Base-by-base conservation (phyloP, 2,329 filamentous ascomycete genomes). In the Aspergillus pseudoviridinutans region DNA sequence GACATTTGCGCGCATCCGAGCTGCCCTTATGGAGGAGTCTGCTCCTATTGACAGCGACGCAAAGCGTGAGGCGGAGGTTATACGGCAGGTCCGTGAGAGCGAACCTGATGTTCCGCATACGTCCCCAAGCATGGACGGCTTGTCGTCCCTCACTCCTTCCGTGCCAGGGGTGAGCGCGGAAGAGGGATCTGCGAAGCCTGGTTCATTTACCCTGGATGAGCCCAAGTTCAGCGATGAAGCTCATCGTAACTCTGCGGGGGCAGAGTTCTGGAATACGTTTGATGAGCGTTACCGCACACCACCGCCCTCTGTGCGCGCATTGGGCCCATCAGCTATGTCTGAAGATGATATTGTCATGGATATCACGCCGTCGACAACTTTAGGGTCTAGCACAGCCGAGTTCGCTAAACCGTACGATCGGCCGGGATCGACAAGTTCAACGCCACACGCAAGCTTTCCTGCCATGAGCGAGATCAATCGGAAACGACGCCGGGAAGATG, bases 51-150 rank as follows among this genome's bases (percentile, higher is more conserved):
- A 99, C 66, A 88, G 89, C 46, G 94, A 99, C 73, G 87, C 91
- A 57, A 87, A 90, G 53, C 88, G 92, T 42, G 94, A 99, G 78
- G 92, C 93, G 41, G 93, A 97, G 74, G 94, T 97, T 4, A 91
- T 99, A 61, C 90, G 91, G 52, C 94, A 97, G 74, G 92, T 97
- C 28, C 89, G 92, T 46, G 94, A 97, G 73, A 93, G 88, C 66
- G 92, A 97, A 67, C 83, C 87, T 61, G 85, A 86, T 51, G 76
- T 86, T 14, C 72, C 57, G 71, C 72, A 65, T 68, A 78, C 55
- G 63, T 73, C 75, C 10, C 70, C 81, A 50, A 65, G 62, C 1
- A 51, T 71, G 20, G 55, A 58, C 25, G 74, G 80, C 54, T 68
- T 82, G 57, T 79, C 82, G 14, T 78, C 82, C 14, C 72, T 80